phyloP scores from a whole-genome alignment of 2,329 filamentous ascomycete genomes.

The Colletotrichum sp. region DNA sequence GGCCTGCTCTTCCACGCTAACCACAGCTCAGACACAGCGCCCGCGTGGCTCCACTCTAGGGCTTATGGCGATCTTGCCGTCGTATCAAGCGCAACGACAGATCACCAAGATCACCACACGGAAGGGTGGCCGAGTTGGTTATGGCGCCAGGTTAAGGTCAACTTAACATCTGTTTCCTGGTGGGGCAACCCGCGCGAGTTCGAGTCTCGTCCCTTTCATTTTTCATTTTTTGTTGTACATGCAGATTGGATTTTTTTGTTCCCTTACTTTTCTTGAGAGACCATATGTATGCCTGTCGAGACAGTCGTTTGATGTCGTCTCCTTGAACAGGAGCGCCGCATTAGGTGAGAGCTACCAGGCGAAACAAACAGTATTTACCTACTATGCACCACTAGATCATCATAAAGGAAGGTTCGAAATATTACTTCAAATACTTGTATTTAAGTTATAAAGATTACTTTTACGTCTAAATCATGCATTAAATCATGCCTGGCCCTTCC shows the following conservation, averaged over 20 bases:
- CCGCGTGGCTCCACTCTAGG: neutral
- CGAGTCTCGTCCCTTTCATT: conserved; percentile 22
- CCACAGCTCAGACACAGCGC: neutral
- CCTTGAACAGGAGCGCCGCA: no score
- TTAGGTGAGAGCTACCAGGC: accelerated
- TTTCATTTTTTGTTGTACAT: neutral
- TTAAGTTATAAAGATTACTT: neutral
- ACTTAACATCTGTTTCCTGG: conserved; percentile 21
- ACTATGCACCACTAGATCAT: neutral
- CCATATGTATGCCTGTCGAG: neutral
- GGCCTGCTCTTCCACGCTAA: neutral
- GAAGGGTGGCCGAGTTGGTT: conserved; percentile 23
- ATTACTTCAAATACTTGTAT: neutral
- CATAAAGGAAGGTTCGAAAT: accelerated
- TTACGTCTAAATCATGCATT: neutral
- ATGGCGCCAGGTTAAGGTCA: conserved; percentile 23
- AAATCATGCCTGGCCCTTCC: neutral
- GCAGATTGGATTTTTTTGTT: neutral
- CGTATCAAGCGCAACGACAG: accelerated
- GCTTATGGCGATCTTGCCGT: neutral
- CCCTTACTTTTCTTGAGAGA: neutral
- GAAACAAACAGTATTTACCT: no score
- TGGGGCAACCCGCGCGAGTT: conserved; percentile 23
- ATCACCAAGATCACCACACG: neutral
- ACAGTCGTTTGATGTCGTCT: neutral